Evolutionary conservation across 768 basidiomycete species (phyloP).

Genomic region (Grammothele lineata): DNA sequence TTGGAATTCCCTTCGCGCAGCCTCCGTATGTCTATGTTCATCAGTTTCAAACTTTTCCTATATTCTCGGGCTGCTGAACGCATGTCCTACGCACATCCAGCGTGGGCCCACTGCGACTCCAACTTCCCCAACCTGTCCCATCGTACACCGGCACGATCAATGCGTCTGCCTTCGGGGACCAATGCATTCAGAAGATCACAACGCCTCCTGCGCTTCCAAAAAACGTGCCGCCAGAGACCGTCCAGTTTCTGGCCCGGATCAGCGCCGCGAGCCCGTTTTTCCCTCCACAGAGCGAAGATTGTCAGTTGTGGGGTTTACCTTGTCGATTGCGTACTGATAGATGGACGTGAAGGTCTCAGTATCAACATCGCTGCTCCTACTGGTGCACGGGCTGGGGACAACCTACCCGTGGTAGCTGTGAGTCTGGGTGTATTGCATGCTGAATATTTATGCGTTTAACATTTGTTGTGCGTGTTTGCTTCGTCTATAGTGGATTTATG

Average conservation of each 20-base stretch:
- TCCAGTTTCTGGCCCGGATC: not conserved
- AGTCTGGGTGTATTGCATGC: not conserved
- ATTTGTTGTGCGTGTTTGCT: too few species aligned
- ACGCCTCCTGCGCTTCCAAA: not conserved
- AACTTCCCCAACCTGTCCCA: not conserved
- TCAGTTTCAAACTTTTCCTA: too few species aligned
- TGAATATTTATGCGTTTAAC: not conserved
- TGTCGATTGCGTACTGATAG: not conserved
- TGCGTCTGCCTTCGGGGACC: slow-evolving; percentile 11
- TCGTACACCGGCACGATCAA: slow-evolving; percentile 5
- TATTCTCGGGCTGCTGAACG: not conserved
- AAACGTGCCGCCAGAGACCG: not conserved
- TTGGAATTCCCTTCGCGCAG: slow-evolving; percentile 27
- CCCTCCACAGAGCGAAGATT: slow-evolving; percentile 12
- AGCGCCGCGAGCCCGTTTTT: not conserved
- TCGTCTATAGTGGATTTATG: slow-evolving; percentile 1
- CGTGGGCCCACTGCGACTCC: slow-evolving; percentile 4
- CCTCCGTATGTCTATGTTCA: slow-evolving; percentile 22
- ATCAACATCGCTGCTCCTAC: slow-evolving; percentile 16
- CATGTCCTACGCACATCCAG: not conserved
- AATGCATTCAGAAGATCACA: slow-evolving; percentile 7
- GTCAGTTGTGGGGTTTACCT: not conserved
- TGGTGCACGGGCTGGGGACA: not conserved
- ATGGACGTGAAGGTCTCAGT: slow-evolving; percentile 7
- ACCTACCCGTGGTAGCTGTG: slow-evolving; percentile 20